Evolutionary conservation across 2,329 filamentous ascomycete genomes (phyloP), one percentile per base, ranked within the genome.

Genomic region (Fusarium sp.): DNA sequence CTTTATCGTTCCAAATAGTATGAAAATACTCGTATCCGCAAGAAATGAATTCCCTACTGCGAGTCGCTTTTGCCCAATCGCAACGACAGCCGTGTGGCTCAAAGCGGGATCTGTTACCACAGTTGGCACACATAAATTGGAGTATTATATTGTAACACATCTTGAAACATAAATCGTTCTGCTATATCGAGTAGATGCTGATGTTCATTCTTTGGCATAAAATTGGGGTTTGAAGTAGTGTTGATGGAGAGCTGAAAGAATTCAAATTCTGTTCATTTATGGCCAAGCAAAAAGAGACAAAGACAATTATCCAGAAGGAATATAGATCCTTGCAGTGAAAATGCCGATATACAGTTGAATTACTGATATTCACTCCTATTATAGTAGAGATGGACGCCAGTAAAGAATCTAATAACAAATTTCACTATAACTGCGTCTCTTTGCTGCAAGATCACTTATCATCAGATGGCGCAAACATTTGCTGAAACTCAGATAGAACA

Each of bases 211-310:
- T n/a, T n/a, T 11, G 32, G 32, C 11, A n/a, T 10, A 4, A 18
- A 3, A n/a, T 38, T 38, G 32, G 32, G 11, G 5, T n/a, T 38
- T 38, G 16, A 3, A n/a, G 9, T 3, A 38, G 3, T 38, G 3
- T 4, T n/a, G 1, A n/a, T 38, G 16, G 9, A 38, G 16, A 11
- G 9, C n/a, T 4, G 16, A n/a, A 34, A 34, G 1, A 0, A 0
- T 10, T 18, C 16, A 3, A 18, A 38, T n/a, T 12, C 9, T n/a
- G 18, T 11, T 38, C 32, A 34, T 11, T 38, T n/a, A n/a, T 38
- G 18, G 9, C 0, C 5, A 38, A 18, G 16, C 9, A 38, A 38
- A 18, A 11, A 38, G 32, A 16, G 29, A 29, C 29, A 29, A 29
- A 11, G 5, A 29, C 4, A 34, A 5, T 18, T 8, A 34, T 9